Conservation (phyloP, 345 rosid species). For the Brassica incana region DNA sequence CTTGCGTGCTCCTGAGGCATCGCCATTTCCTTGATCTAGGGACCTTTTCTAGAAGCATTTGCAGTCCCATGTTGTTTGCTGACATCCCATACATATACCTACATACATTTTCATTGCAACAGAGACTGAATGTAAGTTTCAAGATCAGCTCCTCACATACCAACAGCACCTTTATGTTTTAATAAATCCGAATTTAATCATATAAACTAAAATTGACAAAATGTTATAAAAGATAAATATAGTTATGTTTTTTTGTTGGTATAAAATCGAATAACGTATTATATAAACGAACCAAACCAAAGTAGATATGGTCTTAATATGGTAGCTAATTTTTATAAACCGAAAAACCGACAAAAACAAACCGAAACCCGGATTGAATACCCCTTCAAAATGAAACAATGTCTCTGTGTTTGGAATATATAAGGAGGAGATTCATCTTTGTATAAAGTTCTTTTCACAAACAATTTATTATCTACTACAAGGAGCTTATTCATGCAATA, state of each 20-base stretch:
- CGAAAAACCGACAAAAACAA: no score
- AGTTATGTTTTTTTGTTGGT: no score
- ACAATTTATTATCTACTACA: neutral
- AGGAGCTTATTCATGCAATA: neutral
- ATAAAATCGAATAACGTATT: no score
- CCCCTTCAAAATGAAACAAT: neutral
- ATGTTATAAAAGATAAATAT: no score
- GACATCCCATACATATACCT: conserved; percentile 75
- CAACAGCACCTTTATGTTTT: neutral
- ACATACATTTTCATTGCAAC: conserved; percentile 17
- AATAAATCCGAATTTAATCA: no score
- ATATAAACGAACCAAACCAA: no score
- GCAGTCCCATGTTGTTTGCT: conserved; percentile 67
- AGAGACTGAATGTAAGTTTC: neutral
- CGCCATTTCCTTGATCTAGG: conserved; percentile 68
- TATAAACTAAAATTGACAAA: no score
- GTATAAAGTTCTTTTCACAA: neutral
- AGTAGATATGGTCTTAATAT: no score
- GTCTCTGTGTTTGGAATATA: neutral
- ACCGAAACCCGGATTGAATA: no score
- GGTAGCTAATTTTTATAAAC: no score
- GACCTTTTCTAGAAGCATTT: conserved; percentile 77
- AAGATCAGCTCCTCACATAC: neutral
- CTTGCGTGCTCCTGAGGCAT: conserved; percentile 77
- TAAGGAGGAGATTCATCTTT: neutral